Base-by-base conservation (phyloP, 768 basidiomycete species). In the Rubroboletus satanas region DNA sequence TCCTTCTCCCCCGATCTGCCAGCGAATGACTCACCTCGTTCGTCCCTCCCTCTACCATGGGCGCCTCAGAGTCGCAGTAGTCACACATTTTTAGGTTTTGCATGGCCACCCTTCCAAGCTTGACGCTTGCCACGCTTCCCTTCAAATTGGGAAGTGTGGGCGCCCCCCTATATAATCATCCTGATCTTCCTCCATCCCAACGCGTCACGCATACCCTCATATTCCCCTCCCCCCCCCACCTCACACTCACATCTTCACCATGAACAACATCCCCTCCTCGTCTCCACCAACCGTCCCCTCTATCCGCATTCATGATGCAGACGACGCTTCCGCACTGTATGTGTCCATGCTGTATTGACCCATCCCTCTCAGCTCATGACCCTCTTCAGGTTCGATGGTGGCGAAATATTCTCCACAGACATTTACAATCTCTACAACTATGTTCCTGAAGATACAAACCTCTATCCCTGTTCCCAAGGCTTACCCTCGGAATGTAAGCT, bases 161-260 rank as follows among this genome's bases (percentile, higher is more conserved):
- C 50, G 58, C 26, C 33, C 35, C 29, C 32, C 38, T 67, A 67
- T 66, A 66, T 61, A 68, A 66, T 5, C 28, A 9, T n/a, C 48
- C 35, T 33, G 17, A 37, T 52, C 43, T 39, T 5, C 35, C 38
- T 38, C 46, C 33, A 12, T 12, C 37, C 50, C 49, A 46, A n/a
- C 54, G 36, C 57, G 43, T 58, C 53, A 56, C 58, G 31, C 55
- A 52, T 29, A 32, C 45, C 36, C 57, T 54, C 51, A 32, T 36
- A 44, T 38, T 21, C 38, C 7, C 44, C 50, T 3, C 54, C 14
- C 43, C 31, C 31, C 35, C 26, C 8, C 23, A 28, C 23, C n/a
- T 29, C n/a, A 28, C 17, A 28, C 10, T 12, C 2, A 10, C 37
- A 7, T 15, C 45, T 11, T 17, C 53, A n/a, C 35, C n/a, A 68